phyloP scores from a whole-genome alignment of 441 rosid species.

The Capsella rubella region DNA sequence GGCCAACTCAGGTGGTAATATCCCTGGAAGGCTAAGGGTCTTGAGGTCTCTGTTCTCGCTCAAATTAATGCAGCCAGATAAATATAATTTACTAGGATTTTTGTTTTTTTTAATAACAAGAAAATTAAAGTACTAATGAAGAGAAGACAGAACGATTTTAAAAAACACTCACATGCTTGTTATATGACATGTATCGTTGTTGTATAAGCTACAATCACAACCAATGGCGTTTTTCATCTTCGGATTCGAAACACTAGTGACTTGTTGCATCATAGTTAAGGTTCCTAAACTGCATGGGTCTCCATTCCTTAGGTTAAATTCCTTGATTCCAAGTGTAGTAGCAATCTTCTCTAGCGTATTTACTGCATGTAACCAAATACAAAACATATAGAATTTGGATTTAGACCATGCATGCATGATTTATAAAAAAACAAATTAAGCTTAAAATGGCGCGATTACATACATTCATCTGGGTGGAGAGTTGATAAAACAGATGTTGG shows the following conservation, averaged over 20 bases:
- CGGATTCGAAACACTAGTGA: not conserved
- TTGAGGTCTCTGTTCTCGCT: conserved; percentile 20
- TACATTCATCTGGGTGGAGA: conserved; percentile 40
- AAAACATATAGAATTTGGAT: not conserved
- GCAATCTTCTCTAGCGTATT: conserved; percentile 34
- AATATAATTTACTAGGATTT: too few relatives aligned
- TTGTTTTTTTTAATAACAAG: not conserved
- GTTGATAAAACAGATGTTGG: conserved; percentile 11
- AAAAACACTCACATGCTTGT: conserved; percentile 31
- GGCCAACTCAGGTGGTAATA: conserved; percentile 20
- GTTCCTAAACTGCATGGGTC: conserved; percentile 23
- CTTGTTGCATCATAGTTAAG: conserved; percentile 6
- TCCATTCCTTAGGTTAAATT: not conserved
- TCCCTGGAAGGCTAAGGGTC: conserved; percentile 20
- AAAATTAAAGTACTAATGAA: not conserved
- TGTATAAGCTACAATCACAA: conserved; percentile 25
- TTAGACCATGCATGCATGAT: too few relatives aligned
- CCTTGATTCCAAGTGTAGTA: conserved; percentile 33
- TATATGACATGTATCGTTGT: conserved; percentile 29
- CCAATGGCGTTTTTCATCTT: conserved; percentile 17
- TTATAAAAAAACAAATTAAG: not conserved
- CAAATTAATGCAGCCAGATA: not conserved
- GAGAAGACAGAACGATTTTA: not conserved
- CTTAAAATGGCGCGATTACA: not conserved
- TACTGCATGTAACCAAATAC: conserved; percentile 18